Evolutionary conservation across 768 basidiomycete genomes (phyloP), one percentile per base, ranked within the genome.

Genomic region (Auriscalpium microsporum): DNA sequence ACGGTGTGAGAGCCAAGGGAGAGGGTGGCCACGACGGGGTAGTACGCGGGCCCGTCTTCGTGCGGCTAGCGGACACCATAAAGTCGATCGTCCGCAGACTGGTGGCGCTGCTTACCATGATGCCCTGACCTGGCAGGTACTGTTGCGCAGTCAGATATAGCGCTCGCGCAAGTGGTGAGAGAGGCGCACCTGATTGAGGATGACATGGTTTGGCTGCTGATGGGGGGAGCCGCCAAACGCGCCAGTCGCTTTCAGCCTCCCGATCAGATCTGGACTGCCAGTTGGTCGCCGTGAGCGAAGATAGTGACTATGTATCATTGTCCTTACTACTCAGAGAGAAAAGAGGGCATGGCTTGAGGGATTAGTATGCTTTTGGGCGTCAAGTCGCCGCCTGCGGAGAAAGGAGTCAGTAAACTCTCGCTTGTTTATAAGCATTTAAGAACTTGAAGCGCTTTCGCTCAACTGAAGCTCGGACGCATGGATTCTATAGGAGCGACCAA

Each of bases 111-210:
- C 69, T 74, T 67, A 93, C 93, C 80, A 94, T 88, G 57, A 98
- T 97, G 10, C 95, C 94, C 72, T 96, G 92, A 1, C 89, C 90
- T 8, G 91, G 80, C 16, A 82, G 77, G 69, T 97, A 97, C 83
- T 89, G 62, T 82, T 87, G 62, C 5, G 36, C 4, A 23, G 48
- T 47, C 56, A 49, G 33, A 52, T 45, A 51, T 52, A 56, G 45
- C 37, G 47, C 8, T 10, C 5, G 54, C 11, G 36, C 28, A 19
- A 44, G 36, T 28, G 47, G 37, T 45, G 47, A 52, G 49, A 54
- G 35, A 6, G 21, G 62, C 72, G 57, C 59, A 84, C 86, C 75
- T 95, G 90, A 67, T 94, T 94, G 63, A 95, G 74, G 56, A 94
- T 86, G 57, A 96, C 75, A 71, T 97, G 93, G 72, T 96, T 97